A percentile compares a stretch with the other conserved stretches of the same genome.
phyloP scores from a whole-genome alignment of 2,329 filamentous ascomycete species.

The Colletotrichum echinochloae region DNA sequence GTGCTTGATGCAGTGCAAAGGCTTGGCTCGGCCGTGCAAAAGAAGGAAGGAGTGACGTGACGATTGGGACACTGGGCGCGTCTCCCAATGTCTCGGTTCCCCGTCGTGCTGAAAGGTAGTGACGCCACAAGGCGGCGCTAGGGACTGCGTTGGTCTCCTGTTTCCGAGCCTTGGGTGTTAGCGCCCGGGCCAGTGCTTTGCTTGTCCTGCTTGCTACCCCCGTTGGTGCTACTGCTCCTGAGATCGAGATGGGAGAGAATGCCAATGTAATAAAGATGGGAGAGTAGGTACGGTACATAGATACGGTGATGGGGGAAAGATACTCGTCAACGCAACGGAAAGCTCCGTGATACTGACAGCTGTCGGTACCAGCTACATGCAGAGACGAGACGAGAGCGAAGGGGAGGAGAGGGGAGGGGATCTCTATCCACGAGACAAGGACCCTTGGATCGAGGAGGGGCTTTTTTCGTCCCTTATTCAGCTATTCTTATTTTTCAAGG shows the following conservation, averaged over 20 bases:
- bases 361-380: background rate
- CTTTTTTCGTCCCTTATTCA: slow-evolving; percentile 29
- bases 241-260: slow-evolving; percentile 12
- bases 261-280: background rate
- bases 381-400: background rate
- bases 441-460: slow-evolving; percentile 27
- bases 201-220: background rate
- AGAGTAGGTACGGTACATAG: too few relatives aligned
- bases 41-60: slow-evolving; percentile 35
- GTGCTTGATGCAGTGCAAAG: slow-evolving; percentile 22
- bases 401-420: background rate
- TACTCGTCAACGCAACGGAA: background rate
- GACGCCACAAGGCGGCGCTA: slow-evolving; percentile 36
- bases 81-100: slow-evolving; percentile 38
- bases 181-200: background rate
- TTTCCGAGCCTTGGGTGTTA: slow-evolving; percentile 6
- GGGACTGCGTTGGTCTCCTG: slow-evolving; percentile 23
- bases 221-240: background rate
- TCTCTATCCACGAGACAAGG: slow-evolving; percentile 12
- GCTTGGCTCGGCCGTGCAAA: slow-evolving; percentile 6
- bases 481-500: slow-evolving; percentile 38
- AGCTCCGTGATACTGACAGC: background rate
- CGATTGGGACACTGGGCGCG: slow-evolving; percentile 30
- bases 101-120: slow-evolving; percentile 33
- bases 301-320: background rate